Percentiles rank a stretch among this genome's conserved stretches.
phyloP scores from a whole-genome alignment of 345 rosid genomes.

The Sisymbrium irio region DNA sequence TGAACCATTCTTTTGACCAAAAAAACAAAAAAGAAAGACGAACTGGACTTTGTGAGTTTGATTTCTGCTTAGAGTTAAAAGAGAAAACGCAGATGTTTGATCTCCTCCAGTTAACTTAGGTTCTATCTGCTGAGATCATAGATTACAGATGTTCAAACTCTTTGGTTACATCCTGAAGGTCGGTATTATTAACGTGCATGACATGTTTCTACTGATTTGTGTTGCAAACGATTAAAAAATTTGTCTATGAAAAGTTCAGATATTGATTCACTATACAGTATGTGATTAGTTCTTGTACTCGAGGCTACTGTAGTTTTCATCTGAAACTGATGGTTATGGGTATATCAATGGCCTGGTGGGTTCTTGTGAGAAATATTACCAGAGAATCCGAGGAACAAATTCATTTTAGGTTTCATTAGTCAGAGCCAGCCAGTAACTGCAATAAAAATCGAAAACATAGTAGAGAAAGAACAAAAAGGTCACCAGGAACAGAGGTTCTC shows the following conservation, averaged over 20 bases:
- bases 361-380: neutral
- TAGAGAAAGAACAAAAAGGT: slow-evolving; percentile 2
- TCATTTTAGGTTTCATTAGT: neutral
- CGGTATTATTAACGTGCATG: neutral
- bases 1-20: slow-evolving; percentile 9
- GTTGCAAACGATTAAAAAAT: no score
- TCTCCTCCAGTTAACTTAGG: neutral
- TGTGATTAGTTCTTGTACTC: neutral
- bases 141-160: neutral
- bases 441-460: neutral
- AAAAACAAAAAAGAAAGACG: neutral
- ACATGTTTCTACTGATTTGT: neutral
- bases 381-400: neutral
- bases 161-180: neutral
- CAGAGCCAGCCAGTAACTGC: neutral
- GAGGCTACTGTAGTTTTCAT: neutral
- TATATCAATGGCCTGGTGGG: neutral
- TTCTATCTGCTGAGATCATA: neutral
- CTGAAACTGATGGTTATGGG: neutral
- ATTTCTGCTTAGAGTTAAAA: slow-evolving; percentile 3
- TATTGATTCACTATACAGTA: neutral
- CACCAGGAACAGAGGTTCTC: neutral
- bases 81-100: neutral
- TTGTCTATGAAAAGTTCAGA: neutral
- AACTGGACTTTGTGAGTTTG: neutral